Base-by-base conservation (phyloP, 345 rosid species). In the Cardamine occulta region DNA sequence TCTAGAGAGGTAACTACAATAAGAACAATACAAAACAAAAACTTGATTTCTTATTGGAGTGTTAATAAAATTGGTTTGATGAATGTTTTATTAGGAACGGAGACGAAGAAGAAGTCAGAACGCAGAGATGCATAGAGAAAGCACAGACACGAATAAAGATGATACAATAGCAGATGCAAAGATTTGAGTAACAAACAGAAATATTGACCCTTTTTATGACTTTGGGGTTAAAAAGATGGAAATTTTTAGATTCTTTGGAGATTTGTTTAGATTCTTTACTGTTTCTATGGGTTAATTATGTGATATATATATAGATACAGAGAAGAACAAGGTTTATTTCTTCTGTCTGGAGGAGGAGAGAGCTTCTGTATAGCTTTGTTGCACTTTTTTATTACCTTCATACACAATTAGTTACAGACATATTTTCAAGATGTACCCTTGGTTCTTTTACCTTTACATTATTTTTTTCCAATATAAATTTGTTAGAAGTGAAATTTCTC, bases 1-100 rank as follows among this genome's bases (percentile, higher is more conserved):
- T 87, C 91, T 37, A 84, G 92, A 83, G 93, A 93, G 97, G 98
- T 89, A 75, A 51, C 5, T 45, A 59, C 12, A 57, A 13, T 32
- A 14, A 62, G 0, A 17, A 53, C 40, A 49, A 60, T 42, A 17
- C 21, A 23, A 10, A 9, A 28, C 10, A 13, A 32, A 34, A 47
- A 7, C 23, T 51, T 17, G 18, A 24, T 37, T 34, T 2, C 11
- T 51, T 42, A 5, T 72, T 28, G 26, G 44, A 54, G 32, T 19
- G 54, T 56, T 69, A 7, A 63, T 4, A 28, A 37, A 44, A 7
- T 3, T 56, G 28, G 17, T 40, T 68, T 49, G 55, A 48, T 64
- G 48, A 65, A 34, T 78, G 76, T 52, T 63, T 19, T 53, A 3
- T 70, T 83, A 93, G 98, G 93, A 91, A 74, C 85, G 96, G 70